These are phyloP conservation scores for Wickerhamomyces rabaulensis DNA, from an alignment of 805 yeast genomes.

Conservation along the genomic window DNA sequence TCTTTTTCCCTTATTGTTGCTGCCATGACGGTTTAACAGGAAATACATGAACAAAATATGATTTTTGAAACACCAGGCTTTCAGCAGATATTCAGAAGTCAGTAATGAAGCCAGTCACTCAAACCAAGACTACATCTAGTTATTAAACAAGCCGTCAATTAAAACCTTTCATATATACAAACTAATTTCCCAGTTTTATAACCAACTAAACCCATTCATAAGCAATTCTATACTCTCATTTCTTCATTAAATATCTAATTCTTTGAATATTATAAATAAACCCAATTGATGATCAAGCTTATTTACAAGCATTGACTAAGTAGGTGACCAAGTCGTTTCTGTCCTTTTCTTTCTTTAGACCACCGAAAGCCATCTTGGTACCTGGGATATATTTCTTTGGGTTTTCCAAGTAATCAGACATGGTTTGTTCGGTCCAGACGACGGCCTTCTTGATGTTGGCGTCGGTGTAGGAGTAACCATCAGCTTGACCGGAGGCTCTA, in stretches of 20 bases:
- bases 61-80: too few relatives aligned
- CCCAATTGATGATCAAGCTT: constrained; percentile 14
- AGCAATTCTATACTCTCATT: not conserved
- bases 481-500: constrained; percentile 88
- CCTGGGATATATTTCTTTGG: constrained; percentile 99
- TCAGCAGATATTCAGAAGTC: too few relatives aligned
- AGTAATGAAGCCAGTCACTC: too few relatives aligned
- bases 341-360: constrained; percentile 98
- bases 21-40: too few relatives aligned
- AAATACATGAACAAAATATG: too few relatives aligned
- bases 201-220: not conserved
- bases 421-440: constrained; percentile 77
- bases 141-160: not conserved
- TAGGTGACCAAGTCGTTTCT: constrained; percentile 94
- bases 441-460: constrained; percentile 98
- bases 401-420: constrained; percentile 95
- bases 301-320: constrained; percentile 54
- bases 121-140: not conserved
- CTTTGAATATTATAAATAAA: not conserved
- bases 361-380: constrained; percentile 99
- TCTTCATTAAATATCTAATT: constrained; percentile 1
- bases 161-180: not conserved
- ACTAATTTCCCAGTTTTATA: not conserved
- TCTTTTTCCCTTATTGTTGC: too few relatives aligned
- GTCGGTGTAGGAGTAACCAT: constrained; percentile 93